These are phyloP conservation scores for Ploettnerulaceae sp. DNA, from an alignment of 2,329 filamentous ascomycete genomes.

Conservation along the genomic window DNA sequence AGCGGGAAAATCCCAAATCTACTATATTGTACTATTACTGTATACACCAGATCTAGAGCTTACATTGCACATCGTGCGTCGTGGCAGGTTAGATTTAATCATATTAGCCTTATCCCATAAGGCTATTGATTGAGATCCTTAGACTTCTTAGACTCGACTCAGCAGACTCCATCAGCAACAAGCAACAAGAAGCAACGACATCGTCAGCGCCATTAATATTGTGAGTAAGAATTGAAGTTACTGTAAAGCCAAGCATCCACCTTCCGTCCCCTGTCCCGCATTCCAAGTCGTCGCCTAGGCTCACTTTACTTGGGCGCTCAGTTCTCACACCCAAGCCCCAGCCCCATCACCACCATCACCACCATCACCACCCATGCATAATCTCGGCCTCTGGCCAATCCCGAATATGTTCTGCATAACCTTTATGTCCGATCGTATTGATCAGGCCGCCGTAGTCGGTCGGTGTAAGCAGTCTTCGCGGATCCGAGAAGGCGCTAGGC, in stretches of 20 bases:
- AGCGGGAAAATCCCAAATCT: no score
- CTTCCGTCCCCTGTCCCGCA: background rate
- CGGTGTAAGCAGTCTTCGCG: background rate
- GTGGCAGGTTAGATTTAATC: no score
- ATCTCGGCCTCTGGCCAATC: conserved; percentile 4
- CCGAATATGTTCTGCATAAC: conserved; percentile 2
- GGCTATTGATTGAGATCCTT: no score
- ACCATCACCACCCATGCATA: conserved; percentile 2
- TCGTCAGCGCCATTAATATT: background rate
- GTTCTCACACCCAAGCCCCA: no score
- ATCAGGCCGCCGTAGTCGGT: conserved; percentile 1
- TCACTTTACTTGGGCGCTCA: background rate
- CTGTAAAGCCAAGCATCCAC: background rate
- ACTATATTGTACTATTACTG: no score
- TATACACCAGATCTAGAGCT: no score
- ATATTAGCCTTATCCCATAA: no score
- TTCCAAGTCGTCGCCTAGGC: conserved; percentile 1
- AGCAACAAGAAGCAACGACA: no score
- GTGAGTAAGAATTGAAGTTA: background rate
- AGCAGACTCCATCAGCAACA: no score
- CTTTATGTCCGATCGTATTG: background rate
- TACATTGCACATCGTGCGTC: no score
- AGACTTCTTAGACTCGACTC: no score
- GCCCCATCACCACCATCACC: background rate
- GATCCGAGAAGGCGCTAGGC: conserved; percentile 3